Evolutionary conservation across 371 early-diverging fungal species (phyloP).

Genomic region (Fennellomyces sp.): DNA sequence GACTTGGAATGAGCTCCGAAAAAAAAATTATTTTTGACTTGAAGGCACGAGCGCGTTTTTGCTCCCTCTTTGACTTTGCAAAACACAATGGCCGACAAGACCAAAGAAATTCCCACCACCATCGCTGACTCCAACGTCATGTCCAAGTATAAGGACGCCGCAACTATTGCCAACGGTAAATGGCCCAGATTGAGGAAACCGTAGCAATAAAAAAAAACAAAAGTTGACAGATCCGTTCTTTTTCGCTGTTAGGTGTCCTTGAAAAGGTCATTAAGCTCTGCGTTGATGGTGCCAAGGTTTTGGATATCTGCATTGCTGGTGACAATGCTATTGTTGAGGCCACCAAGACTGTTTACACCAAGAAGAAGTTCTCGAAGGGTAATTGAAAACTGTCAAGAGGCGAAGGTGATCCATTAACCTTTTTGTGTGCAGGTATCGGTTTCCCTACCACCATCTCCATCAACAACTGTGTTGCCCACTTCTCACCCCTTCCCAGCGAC

Average conservation of each 20-base stretch:
- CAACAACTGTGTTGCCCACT: slow-evolving; percentile 88
- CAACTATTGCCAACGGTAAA: slow-evolving; percentile 83
- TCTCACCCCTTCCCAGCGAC: slow-evolving; percentile 75
- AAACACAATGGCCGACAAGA: slow-evolving; percentile 24
- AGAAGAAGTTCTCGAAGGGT: slow-evolving; percentile 72
- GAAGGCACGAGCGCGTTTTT: slow-evolving; percentile 4
- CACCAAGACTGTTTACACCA: slow-evolving; percentile 59
- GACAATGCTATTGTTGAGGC: slow-evolving; percentile 76
- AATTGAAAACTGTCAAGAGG: slow-evolving; percentile 22
- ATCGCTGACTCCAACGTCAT: slow-evolving; percentile 70
- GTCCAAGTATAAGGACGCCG: slow-evolving; percentile 88
- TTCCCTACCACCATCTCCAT: slow-evolving; percentile 88
- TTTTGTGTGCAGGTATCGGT: slow-evolving; percentile 68
- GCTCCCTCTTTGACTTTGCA: slow-evolving; percentile 1
- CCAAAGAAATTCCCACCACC: slow-evolving; percentile 28
- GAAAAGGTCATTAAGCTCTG: slow-evolving; percentile 69
- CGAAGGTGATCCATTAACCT: background rate
- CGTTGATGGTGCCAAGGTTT: slow-evolving; percentile 73
- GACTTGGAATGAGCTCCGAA: too few species aligned
- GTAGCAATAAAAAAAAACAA: background rate
- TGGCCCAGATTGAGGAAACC: too few species aligned
- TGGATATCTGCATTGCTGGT: slow-evolving; percentile 83
- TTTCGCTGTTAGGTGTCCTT: slow-evolving; percentile 58
- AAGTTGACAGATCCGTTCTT: background rate
- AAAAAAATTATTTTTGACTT: too few species aligned